phyloP scores from a whole-genome alignment of 768 basidiomycete genomes.

The Boletus subcaerulescens region DNA sequence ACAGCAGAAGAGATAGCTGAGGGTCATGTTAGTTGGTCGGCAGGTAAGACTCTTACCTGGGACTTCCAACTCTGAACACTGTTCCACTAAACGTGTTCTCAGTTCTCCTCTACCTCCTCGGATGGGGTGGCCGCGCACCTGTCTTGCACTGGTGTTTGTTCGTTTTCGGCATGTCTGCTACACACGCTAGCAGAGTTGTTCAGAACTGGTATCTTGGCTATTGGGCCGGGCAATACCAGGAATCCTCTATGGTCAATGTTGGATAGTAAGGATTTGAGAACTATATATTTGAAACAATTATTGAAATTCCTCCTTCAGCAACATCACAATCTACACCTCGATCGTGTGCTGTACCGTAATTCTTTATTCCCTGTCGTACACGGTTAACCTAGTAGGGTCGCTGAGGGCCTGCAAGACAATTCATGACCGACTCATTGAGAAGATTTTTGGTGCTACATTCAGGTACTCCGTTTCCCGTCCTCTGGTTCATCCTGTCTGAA shows the following conservation, averaged over 20 bases:
- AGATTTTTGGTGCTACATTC: conserved; percentile 58
- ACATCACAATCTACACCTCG: conserved; percentile 43
- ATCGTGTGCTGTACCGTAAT: conserved; percentile 32
- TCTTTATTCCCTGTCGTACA: conserved; percentile 33
- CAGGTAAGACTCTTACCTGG: conserved; percentile 9
- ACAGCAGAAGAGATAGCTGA: conserved; percentile 17
- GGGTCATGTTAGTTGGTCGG: conserved; percentile 10
- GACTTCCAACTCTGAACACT: not conserved
- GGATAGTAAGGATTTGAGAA: conserved; percentile 25
- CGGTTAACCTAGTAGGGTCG: conserved; percentile 42
- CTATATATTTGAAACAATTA: not conserved
- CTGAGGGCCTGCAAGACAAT: conserved; percentile 54
- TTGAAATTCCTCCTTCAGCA: conserved; percentile 33
- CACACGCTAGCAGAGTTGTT: conserved; percentile 16
- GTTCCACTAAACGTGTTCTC: not conserved
- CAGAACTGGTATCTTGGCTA: conserved; percentile 42
- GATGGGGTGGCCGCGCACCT: conserved; percentile 19
- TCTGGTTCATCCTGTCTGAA: conserved; percentile 24
- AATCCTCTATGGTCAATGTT: conserved; percentile 31
- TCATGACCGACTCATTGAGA: conserved; percentile 48
- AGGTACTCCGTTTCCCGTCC: conserved; percentile 43
- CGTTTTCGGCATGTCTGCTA: conserved; percentile 16
- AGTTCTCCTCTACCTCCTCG: conserved; percentile 16
- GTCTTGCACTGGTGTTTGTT: conserved; percentile 32
- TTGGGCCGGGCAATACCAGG: conserved; percentile 25